Percentiles rank a stretch among this genome's conserved stretches.
Conservation (phyloP, 1,284 basidiomycete genomes). For the Moesziomyces antarcticus region DNA sequence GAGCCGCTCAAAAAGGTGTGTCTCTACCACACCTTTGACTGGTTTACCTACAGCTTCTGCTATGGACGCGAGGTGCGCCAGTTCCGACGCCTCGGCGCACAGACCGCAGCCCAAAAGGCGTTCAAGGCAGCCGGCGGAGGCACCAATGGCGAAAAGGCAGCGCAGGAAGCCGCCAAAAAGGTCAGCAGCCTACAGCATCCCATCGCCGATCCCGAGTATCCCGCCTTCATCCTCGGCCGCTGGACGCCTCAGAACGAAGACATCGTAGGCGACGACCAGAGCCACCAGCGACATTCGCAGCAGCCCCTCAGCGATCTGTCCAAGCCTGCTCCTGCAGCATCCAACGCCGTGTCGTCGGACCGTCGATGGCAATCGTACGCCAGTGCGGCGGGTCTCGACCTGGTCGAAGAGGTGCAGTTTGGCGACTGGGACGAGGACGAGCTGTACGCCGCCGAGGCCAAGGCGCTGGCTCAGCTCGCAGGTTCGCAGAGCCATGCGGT, state of each 20-base stretch:
- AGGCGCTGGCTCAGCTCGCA: slow-evolving; percentile 18
- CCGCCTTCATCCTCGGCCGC: slow-evolving; percentile 43
- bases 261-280: slow-evolving; percentile 35
- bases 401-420: slow-evolving; percentile 60
- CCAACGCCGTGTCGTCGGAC: slow-evolving; percentile 9
- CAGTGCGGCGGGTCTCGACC: slow-evolving; percentile 44
- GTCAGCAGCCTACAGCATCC: slow-evolving; percentile 24
- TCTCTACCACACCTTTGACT: slow-evolving; percentile 58
- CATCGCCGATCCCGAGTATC: slow-evolving; percentile 32
- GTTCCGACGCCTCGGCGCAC: slow-evolving; percentile 43
- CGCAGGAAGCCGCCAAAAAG: slow-evolving; percentile 31
- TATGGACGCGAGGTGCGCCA: slow-evolving; percentile 55
- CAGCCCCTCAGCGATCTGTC: slow-evolving; percentile 5
- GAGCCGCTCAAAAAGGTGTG: slow-evolving; percentile 55
- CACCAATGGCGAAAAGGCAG: slow-evolving; percentile 30
- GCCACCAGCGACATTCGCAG: slow-evolving; percentile 18
- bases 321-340: no score
- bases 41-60: slow-evolving; percentile 65
- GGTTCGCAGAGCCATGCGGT: neutral
- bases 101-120: slow-evolving; percentile 22
- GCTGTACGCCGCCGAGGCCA: slow-evolving; percentile 38
- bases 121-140: slow-evolving; percentile 35
- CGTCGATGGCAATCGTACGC: slow-evolving; percentile 6
- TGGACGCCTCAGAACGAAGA: slow-evolving; percentile 43
- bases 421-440: slow-evolving; percentile 55